phyloP scores from a whole-genome alignment of 2,329 filamentous ascomycete genomes.

The Sclerotinia subarctica region DNA sequence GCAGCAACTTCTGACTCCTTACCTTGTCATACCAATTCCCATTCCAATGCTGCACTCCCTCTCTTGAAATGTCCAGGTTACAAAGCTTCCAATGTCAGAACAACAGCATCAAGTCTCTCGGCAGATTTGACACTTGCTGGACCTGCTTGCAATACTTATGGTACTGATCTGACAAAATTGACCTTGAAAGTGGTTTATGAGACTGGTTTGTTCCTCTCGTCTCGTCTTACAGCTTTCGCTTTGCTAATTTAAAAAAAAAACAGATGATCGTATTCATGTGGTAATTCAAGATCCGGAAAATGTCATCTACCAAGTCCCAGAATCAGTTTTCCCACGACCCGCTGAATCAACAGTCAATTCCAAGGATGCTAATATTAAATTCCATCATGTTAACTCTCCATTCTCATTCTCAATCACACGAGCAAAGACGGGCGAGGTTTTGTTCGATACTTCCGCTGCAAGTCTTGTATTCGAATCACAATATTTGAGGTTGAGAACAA shows the following conservation, averaged over 20 bases:
- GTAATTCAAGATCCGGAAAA: slow-evolving; percentile 58
- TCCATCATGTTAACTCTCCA: slow-evolving; percentile 51
- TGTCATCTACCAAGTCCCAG: slow-evolving; percentile 61
- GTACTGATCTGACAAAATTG: slow-evolving; percentile 54
- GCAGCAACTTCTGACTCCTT: neutral
- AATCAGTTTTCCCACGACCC: slow-evolving; percentile 55
- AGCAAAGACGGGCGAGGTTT: slow-evolving; percentile 47
- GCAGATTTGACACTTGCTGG: slow-evolving; percentile 59
- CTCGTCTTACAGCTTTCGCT: slow-evolving; percentile 32
- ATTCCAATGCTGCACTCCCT: slow-evolving; percentile 23
- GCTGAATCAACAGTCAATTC: slow-evolving; percentile 36
- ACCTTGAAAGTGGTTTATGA: slow-evolving; percentile 60
- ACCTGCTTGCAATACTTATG: slow-evolving; percentile 57
- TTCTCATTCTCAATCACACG: slow-evolving; percentile 59
- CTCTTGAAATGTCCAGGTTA: slow-evolving; percentile 50
- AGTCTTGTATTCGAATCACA: slow-evolving; percentile 61
- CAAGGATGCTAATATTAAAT: slow-evolving; percentile 45
- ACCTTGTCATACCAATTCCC: neutral
- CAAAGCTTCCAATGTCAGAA: slow-evolving; percentile 48
- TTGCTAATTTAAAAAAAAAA: neutral
- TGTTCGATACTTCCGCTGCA: slow-evolving; percentile 60
- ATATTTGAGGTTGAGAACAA: slow-evolving; percentile 60
- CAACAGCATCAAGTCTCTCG: slow-evolving; percentile 46
- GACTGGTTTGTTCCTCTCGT: slow-evolving; percentile 44
- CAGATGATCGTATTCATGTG: slow-evolving; percentile 60